phyloP scores from a whole-genome alignment of 495 filamentous ascomycete species.

The Ramalina peruviana region DNA sequence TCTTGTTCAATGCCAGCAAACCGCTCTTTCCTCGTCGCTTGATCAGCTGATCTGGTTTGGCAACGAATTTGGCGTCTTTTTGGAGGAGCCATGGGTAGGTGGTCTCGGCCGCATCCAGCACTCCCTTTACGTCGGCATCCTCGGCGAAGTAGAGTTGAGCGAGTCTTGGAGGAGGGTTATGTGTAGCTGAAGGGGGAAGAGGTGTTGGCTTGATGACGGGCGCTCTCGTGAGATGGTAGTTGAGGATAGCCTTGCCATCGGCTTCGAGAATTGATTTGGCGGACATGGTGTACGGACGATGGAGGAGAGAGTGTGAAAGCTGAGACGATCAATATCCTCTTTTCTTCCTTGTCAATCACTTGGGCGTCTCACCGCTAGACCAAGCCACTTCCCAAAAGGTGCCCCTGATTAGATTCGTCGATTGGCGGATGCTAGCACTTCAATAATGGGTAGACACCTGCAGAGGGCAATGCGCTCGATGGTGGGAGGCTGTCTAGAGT shows the following conservation, averaged over 20 bases:
- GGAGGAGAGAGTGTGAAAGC: too few species aligned
- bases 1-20: slow-evolving; percentile 91
- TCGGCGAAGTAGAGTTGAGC: slow-evolving; percentile 89
- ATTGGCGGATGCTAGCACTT: too few species aligned
- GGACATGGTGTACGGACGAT: slow-evolving; percentile 53
- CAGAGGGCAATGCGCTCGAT: too few species aligned
- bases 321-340: too few species aligned
- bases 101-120: slow-evolving; percentile 90
- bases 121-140: slow-evolving; percentile 61
- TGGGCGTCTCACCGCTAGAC: slow-evolving; percentile 6
- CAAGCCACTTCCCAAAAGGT: slow-evolving; percentile 4
- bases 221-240: slow-evolving; percentile 98
- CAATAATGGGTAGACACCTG: too few species aligned
- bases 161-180: slow-evolving; percentile 85
- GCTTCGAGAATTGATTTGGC: slow-evolving; percentile 97
- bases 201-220: slow-evolving; percentile 96
- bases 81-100: slow-evolving; percentile 89
- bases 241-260: slow-evolving; percentile 99
- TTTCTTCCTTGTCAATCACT: not conserved
- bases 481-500: not conserved
- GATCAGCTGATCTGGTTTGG: slow-evolving; percentile 99
- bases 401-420: not conserved
- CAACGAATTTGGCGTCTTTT: slow-evolving; percentile 79
- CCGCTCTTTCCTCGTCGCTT: slow-evolving; percentile 98
- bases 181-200: slow-evolving; percentile 68